Base-by-base conservation (phyloP, 495 filamentous ascomycete species). In the Penicillium crystallinum region DNA sequence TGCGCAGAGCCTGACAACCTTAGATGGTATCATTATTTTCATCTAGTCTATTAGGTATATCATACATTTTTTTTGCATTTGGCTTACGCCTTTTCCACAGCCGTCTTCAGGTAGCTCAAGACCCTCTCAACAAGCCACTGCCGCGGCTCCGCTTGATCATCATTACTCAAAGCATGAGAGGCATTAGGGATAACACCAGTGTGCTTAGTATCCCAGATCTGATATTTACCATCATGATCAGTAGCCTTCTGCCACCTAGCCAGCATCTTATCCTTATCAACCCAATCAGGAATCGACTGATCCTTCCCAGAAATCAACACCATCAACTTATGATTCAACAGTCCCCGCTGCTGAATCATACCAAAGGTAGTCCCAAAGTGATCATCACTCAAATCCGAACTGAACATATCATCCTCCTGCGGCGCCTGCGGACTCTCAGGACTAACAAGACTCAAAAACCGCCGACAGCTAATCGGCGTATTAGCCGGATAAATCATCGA, bases 341-440 rank as follows among this genome's bases (percentile, higher is more conserved):
- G 77, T 7, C 74, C 80, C 33, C 67, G 58, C 49, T 76, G 40
- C 38, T 77, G 70, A 29, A 86, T 67, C 59, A 54, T 68, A 1
- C 88, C 88, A 76, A 91, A 95, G 0, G 77, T 86, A 21, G 60
- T 58, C 21, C 42, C 50, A 14, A 91, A 62, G 53, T 76, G 68
- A 34, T 78, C 73, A 46, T 87, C 83, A 0, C 66, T 61, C 10
- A 95, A 67, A 65, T 91, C 88, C n/a, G 85, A 86, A 44, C 84
- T 88, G 69, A 96, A 97, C 56, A 86, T 84, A 63, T 97, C 92
- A 65, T 97, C 91, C 36, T 87, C 87, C 4, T 87, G 86, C 0
- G 71, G 75, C 19, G 65, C 43, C 58, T 81, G 54, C 27, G 77
- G 65, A 37, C 66, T 69, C 21, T 75, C 75, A 0, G 75, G 73